phyloP scores from a whole-genome alignment of 2,329 filamentous ascomycete genomes.

The Cladosporium colombiae region DNA sequence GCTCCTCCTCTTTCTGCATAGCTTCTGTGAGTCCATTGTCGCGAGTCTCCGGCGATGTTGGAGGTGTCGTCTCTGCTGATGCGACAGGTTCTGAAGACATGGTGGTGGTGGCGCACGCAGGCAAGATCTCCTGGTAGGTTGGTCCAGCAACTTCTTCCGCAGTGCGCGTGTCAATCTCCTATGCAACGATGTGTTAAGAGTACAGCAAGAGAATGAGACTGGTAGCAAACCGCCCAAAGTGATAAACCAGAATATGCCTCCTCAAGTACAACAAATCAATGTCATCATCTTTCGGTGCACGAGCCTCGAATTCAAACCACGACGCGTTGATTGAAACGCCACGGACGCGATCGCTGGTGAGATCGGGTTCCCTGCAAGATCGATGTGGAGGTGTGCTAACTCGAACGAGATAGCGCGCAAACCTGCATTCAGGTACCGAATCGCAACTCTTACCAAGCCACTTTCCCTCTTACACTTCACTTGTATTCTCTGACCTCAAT shows the following conservation, averaged over 20 bases:
- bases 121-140: not conserved
- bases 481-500: not conserved
- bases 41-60: slow-evolving; percentile 37
- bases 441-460: not conserved
- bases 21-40: slow-evolving; percentile 39
- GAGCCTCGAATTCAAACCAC: not conserved
- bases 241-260: not conserved
- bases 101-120: not conserved
- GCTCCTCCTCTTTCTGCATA: slow-evolving; percentile 50
- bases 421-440: not conserved
- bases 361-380: slow-evolving; percentile 1
- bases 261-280: not conserved
- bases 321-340: slow-evolving; percentile 8
- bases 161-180: not conserved
- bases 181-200: not conserved
- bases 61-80: slow-evolving; percentile 32
- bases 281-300: slow-evolving; percentile 2
- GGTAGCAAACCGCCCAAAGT: not conserved
- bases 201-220: not conserved
- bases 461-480: not conserved
- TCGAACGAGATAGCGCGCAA: not conserved
- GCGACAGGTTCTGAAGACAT: slow-evolving; percentile 21
- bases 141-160: not conserved
- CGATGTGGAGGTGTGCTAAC: not conserved
- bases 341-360: slow-evolving; percentile 1